Base-by-base conservation (phyloP, 306 rosid species). In the Corylus americana region DNA sequence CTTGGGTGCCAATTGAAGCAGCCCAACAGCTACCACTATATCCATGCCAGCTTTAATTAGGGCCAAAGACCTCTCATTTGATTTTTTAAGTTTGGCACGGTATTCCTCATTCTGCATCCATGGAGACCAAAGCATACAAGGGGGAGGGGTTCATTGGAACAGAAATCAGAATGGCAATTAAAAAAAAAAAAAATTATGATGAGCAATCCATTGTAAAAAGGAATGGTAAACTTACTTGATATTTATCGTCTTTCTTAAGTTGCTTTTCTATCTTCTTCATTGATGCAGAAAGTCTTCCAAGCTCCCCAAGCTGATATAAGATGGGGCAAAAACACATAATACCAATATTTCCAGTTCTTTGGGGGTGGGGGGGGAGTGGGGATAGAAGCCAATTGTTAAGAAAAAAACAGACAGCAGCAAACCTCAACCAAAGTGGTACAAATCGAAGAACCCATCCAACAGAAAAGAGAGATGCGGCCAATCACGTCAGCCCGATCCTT, bases 1-100 rank as follows among this genome's bases (percentile, higher is more conserved):
- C 88, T 89, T 86, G 8, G 99, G 99, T 13, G 91, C 91, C 89
- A 95, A 71, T 87, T 93, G 99, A 80, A 95, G 99, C 83, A 95
- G 82, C 67, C 99, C 98, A 77, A 79, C 88, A 3, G 98, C 98
- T 22, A 95, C 98, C 67, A 95, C 99, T 37, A 83, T 74, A 81
- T 95, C 99, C 79, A 95, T 74, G 59, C 85, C 85, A 10, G 96
- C 91, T 89, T 93, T 95, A 84, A 91, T 77, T n/a, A 95, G 91
- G 57, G 97, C 91, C 29, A 95, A 83, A 10, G 94, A 85, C 86
- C 99, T 87, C 85, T 95, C 99, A 58, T 95, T 95, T 35, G 97
- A 90, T 25, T 84, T 81, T 13, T 86, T 78, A 42, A 93, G 89
- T 84, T 93, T 93, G 20, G 92, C 92, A 4, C 83, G 63, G 90